Percentiles rank a stretch among this genome's conserved stretches.
Evolutionary conservation across 495 filamentous ascomycete species (phyloP).

Genomic region (Cryomyces minteri): DNA sequence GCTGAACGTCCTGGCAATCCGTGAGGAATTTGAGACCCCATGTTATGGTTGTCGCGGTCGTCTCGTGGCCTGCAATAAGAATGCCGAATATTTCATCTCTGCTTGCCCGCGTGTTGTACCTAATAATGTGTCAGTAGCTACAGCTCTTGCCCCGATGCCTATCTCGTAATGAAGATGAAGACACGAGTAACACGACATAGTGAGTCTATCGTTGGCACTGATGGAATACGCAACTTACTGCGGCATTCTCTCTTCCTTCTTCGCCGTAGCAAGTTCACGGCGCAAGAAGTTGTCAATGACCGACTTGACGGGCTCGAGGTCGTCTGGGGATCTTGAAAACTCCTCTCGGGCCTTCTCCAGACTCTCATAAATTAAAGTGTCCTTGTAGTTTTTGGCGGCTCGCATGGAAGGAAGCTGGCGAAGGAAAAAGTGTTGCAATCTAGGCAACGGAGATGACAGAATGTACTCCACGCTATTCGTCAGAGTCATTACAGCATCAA

Average conservation of each 20-base stretch:
- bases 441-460: background rate
- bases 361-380: background rate
- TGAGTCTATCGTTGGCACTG: no score
- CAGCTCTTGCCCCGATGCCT: no score
- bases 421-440: background rate
- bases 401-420: background rate
- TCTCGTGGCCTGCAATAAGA: constrained; percentile 4
- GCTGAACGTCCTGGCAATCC: constrained; percentile 2
- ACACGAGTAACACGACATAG: no score
- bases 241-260: background rate
- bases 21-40: constrained; percentile 6
- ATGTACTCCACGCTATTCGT: background rate
- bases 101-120: background rate
- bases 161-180: no score
- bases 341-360: background rate
- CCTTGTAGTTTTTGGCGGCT: background rate
- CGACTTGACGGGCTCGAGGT: background rate
- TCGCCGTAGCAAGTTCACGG: background rate
- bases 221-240: no score
- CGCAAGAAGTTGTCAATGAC: background rate
- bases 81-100: background rate
- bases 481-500: background rate
- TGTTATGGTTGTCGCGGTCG: background rate
- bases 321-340: no score
- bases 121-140: background rate